Percentiles rank a stretch among this genome's conserved stretches.
Conservation (phyloP, 345 rosid species). For the Eucalyptus pauciflora region DNA sequence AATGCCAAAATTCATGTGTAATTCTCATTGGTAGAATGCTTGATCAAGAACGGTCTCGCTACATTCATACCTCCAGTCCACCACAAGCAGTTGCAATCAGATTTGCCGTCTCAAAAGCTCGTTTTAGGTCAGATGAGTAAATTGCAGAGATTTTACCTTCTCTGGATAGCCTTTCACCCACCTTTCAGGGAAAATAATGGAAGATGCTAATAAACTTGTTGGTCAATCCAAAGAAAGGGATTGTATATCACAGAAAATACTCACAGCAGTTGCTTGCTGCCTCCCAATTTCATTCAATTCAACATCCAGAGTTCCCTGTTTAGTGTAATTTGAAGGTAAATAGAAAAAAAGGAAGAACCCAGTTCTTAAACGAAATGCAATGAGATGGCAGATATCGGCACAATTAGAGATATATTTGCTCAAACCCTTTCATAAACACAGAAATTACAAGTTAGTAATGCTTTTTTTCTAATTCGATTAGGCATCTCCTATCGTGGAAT, state of each 20-base stretch:
- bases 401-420: neutral
- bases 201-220: neutral
- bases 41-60: neutral
- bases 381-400: neutral
- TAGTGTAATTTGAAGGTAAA: neutral
- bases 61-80: slow-evolving; percentile 33
- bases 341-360: neutral
- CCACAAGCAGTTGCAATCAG: slow-evolving; percentile 56
- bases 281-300: slow-evolving; percentile 72
- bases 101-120: slow-evolving; percentile 75
- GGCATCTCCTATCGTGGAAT: neutral
- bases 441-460: neutral
- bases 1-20: neutral
- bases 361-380: neutral
- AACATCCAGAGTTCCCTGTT: slow-evolving; percentile 79
- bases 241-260: neutral
- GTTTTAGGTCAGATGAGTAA: slow-evolving; percentile 80
- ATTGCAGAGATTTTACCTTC: slow-evolving; percentile 51
- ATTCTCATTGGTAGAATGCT: neutral
- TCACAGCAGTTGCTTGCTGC: slow-evolving; percentile 57
- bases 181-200: slow-evolving; percentile 14
- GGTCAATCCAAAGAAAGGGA: neutral
- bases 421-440: neutral
- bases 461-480: neutral
- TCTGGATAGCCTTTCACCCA: slow-evolving; percentile 50